A percentile compares a stretch with the other conserved stretches of the same genome.
Conservation (phyloP, 2,329 filamentous ascomycete genomes). For the Venturia oleaginea region DNA sequence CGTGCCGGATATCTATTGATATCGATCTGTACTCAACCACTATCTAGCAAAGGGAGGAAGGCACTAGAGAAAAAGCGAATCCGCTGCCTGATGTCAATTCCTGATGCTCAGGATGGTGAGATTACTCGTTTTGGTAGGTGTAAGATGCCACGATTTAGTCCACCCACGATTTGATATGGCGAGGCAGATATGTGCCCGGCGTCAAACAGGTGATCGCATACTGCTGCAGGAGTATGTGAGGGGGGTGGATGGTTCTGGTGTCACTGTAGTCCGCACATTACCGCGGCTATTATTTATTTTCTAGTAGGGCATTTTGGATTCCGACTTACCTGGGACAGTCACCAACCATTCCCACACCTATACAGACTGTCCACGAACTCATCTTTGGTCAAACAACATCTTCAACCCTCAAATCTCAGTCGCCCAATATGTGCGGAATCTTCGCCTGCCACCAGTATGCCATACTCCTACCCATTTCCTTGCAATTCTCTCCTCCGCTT, state of each 20-base stretch:
- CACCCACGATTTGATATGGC: neutral
- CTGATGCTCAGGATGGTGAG: neutral
- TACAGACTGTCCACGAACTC: neutral
- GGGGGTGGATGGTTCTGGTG: neutral
- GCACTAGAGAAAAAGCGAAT: neutral
- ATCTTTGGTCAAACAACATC: neutral
- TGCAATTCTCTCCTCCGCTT: slow-evolving; percentile 21
- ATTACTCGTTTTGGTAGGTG: neutral
- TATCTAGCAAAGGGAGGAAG: neutral
- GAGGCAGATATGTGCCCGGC: neutral
- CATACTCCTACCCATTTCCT: slow-evolving; percentile 14
- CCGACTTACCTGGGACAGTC: neutral
- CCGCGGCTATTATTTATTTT: neutral
- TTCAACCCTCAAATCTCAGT: slow-evolving; percentile 19
- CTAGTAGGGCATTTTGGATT: neutral
- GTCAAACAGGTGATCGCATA: neutral
- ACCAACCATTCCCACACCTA: neutral
- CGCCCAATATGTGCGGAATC: slow-evolving; percentile 80
- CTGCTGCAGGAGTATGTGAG: neutral
- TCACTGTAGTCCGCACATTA: neutral
- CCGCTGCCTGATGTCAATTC: neutral
- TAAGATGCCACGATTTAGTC: neutral
- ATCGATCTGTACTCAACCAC: neutral
- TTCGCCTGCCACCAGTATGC: slow-evolving; percentile 83
- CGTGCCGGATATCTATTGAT: neutral